These are phyloP conservation scores for Cladobotryum mycophilum DNA, from an alignment of 2,329 filamentous ascomycete species.

Conservation along the genomic window DNA sequence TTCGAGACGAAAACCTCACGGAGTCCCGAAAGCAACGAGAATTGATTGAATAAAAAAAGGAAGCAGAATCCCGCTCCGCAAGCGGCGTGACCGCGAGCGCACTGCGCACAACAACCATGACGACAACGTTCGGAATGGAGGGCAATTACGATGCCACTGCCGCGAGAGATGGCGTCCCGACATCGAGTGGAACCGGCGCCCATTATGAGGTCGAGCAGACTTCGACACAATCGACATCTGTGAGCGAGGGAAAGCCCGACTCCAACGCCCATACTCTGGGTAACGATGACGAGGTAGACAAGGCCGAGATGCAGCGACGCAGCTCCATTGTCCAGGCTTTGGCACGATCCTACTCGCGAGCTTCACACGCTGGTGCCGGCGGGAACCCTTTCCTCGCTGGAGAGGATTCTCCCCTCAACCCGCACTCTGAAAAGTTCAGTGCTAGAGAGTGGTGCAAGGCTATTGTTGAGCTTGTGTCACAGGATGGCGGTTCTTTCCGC, in stretches of 20 bases:
- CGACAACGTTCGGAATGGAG: too few relatives aligned
- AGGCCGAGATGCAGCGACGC: conserved; percentile 42
- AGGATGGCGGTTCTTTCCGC: conserved; percentile 50
- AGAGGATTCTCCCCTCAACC: conserved; percentile 48
- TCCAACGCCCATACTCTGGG: conserved; percentile 24
- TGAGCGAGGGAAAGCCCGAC: conserved; percentile 29
- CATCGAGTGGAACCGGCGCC: conserved; percentile 15
- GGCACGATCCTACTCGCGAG: conserved; percentile 48
- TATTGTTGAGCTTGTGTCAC: conserved; percentile 45
- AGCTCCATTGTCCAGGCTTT: conserved; percentile 49
- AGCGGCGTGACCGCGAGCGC: too few relatives aligned
- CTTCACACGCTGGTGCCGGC: conserved; percentile 31
- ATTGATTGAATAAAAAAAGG: too few relatives aligned
- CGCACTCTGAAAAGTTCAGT: conserved; percentile 46
- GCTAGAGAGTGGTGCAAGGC: conserved; percentile 55
- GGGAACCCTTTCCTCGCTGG: conserved; percentile 45
- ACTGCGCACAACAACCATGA: too few relatives aligned
- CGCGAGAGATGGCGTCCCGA: conserved; percentile 35
- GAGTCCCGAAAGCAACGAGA: too few relatives aligned
- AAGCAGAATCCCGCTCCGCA: too few relatives aligned
- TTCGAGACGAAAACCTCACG: too few relatives aligned
- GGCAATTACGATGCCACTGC: conserved; percentile 38
- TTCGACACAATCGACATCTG: conserved; percentile 30
- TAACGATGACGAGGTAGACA: conserved; percentile 23
- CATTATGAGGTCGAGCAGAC: conserved; percentile 21